phyloP scores from a whole-genome alignment of 106 monocot genomes.

The Dendrobium nobile region DNA sequence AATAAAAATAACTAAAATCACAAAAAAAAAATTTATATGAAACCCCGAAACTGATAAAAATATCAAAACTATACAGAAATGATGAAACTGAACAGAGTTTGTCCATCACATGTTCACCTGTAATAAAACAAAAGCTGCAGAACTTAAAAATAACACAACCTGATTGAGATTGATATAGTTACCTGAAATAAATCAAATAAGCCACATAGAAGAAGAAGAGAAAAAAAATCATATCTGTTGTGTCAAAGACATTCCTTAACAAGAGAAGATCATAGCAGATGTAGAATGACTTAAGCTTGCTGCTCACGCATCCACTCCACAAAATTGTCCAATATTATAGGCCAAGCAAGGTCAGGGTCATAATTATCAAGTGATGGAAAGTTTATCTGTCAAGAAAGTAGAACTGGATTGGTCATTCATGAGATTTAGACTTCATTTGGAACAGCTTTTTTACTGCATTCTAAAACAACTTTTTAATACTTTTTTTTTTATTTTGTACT shows the following conservation, averaged over 20 bases:
- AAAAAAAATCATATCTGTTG: background rate
- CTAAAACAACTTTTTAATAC: no score
- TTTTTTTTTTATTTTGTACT: no score
- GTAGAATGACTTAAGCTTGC: background rate
- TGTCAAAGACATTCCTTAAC: background rate
- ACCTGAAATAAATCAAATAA: background rate
- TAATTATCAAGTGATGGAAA: conserved; percentile 91
- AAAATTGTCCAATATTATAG: conserved; percentile 94
- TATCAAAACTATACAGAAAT: no score
- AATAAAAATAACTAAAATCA: no score
- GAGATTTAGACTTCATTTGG: background rate
- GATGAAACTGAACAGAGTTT: no score
- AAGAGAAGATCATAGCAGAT: background rate
- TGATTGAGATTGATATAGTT: background rate
- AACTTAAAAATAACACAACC: background rate
- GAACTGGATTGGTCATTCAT: background rate
- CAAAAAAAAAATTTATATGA: no score
- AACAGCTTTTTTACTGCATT: background rate
- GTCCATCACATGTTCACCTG: no score
- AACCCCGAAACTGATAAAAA: no score
- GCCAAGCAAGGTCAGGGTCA: conserved; percentile 75
- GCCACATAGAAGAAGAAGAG: background rate
- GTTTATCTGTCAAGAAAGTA: conserved; percentile 51
- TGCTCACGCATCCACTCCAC: conserved; percentile 64
- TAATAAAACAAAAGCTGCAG: background rate